A percentile compares a stretch with the other conserved stretches of the same genome.
Conservation (phyloP, 768 basidiomycete genomes). For the Antrodiella citrinella region DNA sequence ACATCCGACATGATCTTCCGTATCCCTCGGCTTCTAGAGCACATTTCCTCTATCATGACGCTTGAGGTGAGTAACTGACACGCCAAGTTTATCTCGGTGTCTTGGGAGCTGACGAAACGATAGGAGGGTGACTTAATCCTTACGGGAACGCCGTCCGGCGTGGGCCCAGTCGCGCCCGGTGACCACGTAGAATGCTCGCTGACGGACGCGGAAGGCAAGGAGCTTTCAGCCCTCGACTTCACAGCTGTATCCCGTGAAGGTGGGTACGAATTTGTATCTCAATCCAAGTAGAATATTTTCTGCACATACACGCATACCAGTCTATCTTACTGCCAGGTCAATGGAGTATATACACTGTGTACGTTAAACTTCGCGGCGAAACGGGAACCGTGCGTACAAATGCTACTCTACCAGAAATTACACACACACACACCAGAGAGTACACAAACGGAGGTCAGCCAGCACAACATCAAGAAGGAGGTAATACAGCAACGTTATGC, state of each 20-base stretch:
- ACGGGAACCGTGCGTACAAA: neutral
- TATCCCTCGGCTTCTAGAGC: conserved; percentile 81
- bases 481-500: neutral
- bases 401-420: neutral
- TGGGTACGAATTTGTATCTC: conserved; percentile 49
- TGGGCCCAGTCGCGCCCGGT: conserved; percentile 68
- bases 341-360: neutral
- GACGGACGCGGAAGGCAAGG: conserved; percentile 42
- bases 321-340: neutral
- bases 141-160: conserved; percentile 89
- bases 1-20: conserved; percentile 90
- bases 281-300: conserved; percentile 4
- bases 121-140: conserved; percentile 90
- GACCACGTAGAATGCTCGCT: conserved; percentile 76
- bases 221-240: conserved; percentile 59
- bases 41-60: conserved; percentile 93
- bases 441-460: too few species aligned
- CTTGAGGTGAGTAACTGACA: conserved; percentile 55
- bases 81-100: neutral
- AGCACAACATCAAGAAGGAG: neutral
- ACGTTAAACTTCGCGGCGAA: neutral
- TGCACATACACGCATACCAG: neutral
- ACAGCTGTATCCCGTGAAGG: conserved; percentile 56
- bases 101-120: neutral
- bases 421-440: neutral